Base-by-base conservation (phyloP, 345 rosid species). In the Camelina hispida region DNA sequence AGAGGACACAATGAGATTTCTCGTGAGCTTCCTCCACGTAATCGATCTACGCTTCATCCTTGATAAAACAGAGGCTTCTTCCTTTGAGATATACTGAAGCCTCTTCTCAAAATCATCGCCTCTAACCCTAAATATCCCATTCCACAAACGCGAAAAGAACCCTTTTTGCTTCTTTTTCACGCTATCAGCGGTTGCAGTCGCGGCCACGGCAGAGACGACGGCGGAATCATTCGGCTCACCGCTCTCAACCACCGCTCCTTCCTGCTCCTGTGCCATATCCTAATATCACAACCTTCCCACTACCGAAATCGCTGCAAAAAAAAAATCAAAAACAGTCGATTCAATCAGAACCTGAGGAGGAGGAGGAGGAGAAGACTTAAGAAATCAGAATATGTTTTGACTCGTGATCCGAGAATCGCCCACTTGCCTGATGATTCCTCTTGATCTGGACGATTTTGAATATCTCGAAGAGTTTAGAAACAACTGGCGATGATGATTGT, bases 31-130 rank as follows among this genome's bases (percentile, higher is more conserved):
- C 81, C 89, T 83, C 96, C 97, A 81, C 7, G 90, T 69, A 3
- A 67, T 82, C 62, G 93, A 83, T 76, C 99, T 79, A 46, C 80
- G 77, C 65, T 90, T 85, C 78, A 95, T 79, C 78, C 99, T 79
- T 2, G 88, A 72, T 34, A 89, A 73, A 75, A 95, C 84, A 8
- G 79, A 51, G 10, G 96, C 91, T 83, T 95, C 99, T 81, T 95
- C 99, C 84, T 75, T 95, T 32, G 92, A 85, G 52, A 95, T 90
- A 78, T 84, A 71, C 60, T 89, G 81, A 77, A 95, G 85, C 47
- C 96, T 80, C 96, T 90, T 95, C 96, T 89, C 93, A 63, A 95
- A 89, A 86, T 95, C 94, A 50, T 90, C 94, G 4, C 91, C 81
- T 28, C 80, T 82, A 13, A 67, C 65, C 40, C 89, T 82, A 72